Conservation (phyloP, 495 filamentous ascomycete species). For the Lasiosphaeria hispida region DNA sequence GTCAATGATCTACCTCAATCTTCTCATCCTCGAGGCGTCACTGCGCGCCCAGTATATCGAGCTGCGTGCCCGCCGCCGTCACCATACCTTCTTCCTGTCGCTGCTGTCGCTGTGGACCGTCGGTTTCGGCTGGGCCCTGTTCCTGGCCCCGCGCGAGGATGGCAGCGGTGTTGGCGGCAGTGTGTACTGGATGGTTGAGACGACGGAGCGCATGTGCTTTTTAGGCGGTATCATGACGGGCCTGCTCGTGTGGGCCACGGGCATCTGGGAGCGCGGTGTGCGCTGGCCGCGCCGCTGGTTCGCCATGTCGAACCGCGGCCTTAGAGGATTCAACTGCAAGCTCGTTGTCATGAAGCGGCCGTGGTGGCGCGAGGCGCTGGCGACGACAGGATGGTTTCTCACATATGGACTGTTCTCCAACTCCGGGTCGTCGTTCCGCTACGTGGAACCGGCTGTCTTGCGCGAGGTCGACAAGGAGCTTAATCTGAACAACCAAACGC, state of each 20-base stretch:
- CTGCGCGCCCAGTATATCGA: constrained; percentile 89
- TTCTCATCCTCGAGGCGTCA: constrained; percentile 93
- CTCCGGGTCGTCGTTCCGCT: constrained; percentile 63
- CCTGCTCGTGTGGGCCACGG: constrained; percentile 85
- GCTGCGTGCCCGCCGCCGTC: constrained; percentile 80
- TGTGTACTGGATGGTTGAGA: constrained; percentile 93
- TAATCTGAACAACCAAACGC: constrained; percentile 36
- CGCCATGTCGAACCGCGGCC: constrained; percentile 78
- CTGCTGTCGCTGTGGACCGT: constrained; percentile 74
- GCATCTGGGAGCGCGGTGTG: constrained; percentile 91
- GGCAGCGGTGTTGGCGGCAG: constrained; percentile 85
- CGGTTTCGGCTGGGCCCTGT: constrained; percentile 83
- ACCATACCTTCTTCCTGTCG: constrained; percentile 91
- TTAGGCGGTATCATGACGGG: constrained; percentile 81
- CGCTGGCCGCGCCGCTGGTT: constrained; percentile 94
- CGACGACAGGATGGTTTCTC: constrained; percentile 69
- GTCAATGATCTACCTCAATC: constrained; percentile 97
- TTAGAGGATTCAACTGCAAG: constrained; percentile 92
- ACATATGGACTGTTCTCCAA: constrained; percentile 70
- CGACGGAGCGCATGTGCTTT: constrained; percentile 80
- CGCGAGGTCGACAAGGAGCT: constrained; percentile 51
- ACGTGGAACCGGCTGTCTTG: constrained; percentile 56
- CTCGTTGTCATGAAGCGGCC: constrained; percentile 81
- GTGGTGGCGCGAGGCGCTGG: constrained; percentile 75
- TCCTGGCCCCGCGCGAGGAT: constrained; percentile 86